Conservation (phyloP, 2,329 filamentous ascomycete species). For the Zymoseptoria passerinii region DNA sequence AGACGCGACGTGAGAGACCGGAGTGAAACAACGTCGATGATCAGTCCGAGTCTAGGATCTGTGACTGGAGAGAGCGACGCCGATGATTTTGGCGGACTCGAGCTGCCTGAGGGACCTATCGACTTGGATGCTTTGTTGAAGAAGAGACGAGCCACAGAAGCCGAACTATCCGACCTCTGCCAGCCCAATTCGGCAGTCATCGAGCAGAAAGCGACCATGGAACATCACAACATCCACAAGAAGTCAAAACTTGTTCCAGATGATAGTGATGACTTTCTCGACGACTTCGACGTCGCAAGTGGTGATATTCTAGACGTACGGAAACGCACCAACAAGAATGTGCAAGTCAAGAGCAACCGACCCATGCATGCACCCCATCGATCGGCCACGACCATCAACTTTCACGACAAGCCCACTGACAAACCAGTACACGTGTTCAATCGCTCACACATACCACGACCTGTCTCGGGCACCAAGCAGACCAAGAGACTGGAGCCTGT, state of each 20-base stretch:
- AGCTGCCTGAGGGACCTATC: constrained; percentile 74
- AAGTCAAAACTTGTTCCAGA: constrained; percentile 27
- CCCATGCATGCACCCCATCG: constrained; percentile 59
- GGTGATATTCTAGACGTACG: constrained; percentile 66
- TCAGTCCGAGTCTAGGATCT: constrained; percentile 89
- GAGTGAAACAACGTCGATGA: constrained; percentile 77
- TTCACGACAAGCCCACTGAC: constrained; percentile 62
- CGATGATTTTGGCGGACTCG: constrained; percentile 80
- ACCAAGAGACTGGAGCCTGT: constrained; percentile 77
- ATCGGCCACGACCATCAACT: constrained; percentile 77
- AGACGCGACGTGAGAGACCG: constrained; percentile 67
- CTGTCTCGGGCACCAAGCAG: constrained; percentile 47
- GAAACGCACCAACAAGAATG: constrained; percentile 81
- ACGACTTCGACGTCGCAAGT: constrained; percentile 78
- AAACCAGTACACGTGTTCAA: constrained; percentile 25
- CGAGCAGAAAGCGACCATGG: constrained; percentile 30
- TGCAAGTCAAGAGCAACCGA: constrained; percentile 68
- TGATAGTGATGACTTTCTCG: constrained; percentile 66
- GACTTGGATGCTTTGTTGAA: constrained; percentile 74
- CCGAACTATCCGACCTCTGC: constrained; percentile 27
- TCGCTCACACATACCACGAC: constrained; percentile 68
- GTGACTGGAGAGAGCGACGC: constrained; percentile 93
- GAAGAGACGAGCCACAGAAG: constrained; percentile 52
- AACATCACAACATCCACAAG: constrained; percentile 29
- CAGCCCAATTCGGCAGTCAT: constrained; percentile 22